phyloP scores from a whole-genome alignment of 2,329 filamentous ascomycete species.

The Arthrinium puccinioides region DNA sequence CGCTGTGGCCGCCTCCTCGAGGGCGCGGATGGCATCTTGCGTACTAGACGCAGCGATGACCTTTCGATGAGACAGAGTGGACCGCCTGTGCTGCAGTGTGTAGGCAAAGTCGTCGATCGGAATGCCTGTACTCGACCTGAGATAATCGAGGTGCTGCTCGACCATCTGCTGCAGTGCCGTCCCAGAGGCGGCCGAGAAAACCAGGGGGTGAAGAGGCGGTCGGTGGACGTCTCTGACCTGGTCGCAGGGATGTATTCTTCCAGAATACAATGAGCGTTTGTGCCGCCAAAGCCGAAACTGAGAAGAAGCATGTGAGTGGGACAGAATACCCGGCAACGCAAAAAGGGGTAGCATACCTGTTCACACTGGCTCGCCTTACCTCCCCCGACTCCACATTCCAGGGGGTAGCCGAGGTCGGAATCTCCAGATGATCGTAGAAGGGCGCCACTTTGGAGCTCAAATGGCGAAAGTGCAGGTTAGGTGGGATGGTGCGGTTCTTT shows the following conservation, averaged over 20 bases:
- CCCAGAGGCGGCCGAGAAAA: background rate
- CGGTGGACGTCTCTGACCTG: background rate
- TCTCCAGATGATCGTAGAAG: conserved; percentile 10
- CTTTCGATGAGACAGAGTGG: background rate
- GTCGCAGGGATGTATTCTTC: conserved; percentile 26
- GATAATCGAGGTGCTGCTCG: background rate
- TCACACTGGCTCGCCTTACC: conserved; percentile 35
- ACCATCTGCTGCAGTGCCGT: background rate
- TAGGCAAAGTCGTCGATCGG: background rate
- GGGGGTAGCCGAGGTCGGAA: conserved; percentile 1
- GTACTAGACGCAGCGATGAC: background rate
- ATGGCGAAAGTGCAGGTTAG: conserved; percentile 19
- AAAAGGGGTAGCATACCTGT: conserved; percentile 36
- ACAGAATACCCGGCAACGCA: conserved; percentile 32
- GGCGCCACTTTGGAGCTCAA: conserved; percentile 17
- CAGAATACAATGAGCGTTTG: conserved; percentile 35
- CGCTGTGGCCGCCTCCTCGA: background rate
- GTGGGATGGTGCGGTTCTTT: conserved; percentile 10
- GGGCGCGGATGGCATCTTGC: background rate
- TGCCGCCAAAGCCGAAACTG: conserved; percentile 29
- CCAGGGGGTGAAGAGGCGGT: conserved; percentile 13
- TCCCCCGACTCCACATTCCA: conserved; percentile 29
- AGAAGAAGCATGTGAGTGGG: background rate
- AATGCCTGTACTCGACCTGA: background rate
- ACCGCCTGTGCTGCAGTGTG: conserved; percentile 3